Evolutionary conservation across 257 asterid genomes (phyloP).

Genomic region (Solanum appendiculatum): DNA sequence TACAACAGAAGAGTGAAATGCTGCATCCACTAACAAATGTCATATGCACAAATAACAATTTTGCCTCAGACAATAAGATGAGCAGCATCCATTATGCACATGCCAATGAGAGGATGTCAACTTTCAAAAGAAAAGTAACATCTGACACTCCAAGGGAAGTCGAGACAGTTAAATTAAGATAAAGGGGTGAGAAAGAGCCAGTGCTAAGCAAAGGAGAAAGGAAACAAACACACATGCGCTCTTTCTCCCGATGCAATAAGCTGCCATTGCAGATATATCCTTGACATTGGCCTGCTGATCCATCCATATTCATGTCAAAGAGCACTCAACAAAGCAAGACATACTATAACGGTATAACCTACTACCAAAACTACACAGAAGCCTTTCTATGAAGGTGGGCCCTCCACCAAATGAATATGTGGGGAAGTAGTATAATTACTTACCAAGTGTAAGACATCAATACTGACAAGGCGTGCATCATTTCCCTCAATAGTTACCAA

Average conservation of each 20-base stretch:
- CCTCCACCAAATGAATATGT: background rate
- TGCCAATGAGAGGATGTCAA: background rate
- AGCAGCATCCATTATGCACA: background rate
- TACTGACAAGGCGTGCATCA: slow-evolving; percentile 98
- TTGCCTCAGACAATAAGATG: background rate
- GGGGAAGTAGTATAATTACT: slow-evolving; percentile 13
- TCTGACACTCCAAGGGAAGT: slow-evolving; percentile 15
- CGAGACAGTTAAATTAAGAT: slow-evolving; percentile 41
- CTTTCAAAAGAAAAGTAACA: background rate
- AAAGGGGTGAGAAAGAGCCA: slow-evolving; percentile 90
- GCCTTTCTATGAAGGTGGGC: background rate
- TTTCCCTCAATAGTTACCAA: slow-evolving; percentile 94
- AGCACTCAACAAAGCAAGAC: slow-evolving; percentile 43
- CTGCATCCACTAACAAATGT: background rate
- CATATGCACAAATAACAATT: background rate
- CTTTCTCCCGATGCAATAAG: slow-evolving; percentile 93
- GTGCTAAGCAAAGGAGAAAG: slow-evolving; percentile 91
- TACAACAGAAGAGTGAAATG: background rate
- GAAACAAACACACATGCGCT: slow-evolving; percentile 98
- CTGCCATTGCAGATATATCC: slow-evolving; percentile 99
- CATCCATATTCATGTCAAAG: slow-evolving; percentile 89
- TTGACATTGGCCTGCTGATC: slow-evolving; percentile 99
- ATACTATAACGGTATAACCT: slow-evolving; percentile 49
- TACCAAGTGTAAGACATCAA: slow-evolving; percentile 98
- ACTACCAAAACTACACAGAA: slow-evolving; percentile 9